Percentiles rank a stretch among this genome's conserved stretches.
Conservation (phyloP, 208 protist genomes). For the Herpetomonas muscarum region DNA sequence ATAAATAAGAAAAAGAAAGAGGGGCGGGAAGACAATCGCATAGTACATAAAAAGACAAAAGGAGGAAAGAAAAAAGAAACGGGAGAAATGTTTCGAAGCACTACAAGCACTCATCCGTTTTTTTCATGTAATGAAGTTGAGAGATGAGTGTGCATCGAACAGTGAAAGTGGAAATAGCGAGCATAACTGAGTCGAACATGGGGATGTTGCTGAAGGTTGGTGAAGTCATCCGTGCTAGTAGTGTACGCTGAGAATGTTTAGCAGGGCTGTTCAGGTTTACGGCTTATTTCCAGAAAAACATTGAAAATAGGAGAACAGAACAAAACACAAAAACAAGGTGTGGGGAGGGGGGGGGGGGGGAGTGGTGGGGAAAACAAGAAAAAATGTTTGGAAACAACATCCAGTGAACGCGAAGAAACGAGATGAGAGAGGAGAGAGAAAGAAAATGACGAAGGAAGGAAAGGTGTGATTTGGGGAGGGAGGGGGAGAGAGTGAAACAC, state of each 20-base stretch:
- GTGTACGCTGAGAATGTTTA: no score
- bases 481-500: no score
- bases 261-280: no score
- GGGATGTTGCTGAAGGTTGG: neutral
- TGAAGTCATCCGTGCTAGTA: no score
- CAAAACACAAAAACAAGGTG: neutral
- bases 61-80: constrained; percentile 7
- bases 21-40: constrained; percentile 5
- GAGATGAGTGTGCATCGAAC: neutral
- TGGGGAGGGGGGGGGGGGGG: neutral
- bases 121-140: neutral
- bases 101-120: neutral
- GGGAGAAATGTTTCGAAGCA: no score
- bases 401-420: constrained; percentile 4
- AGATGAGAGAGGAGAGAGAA: no score
- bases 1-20: constrained; percentile 4
- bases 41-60: constrained; percentile 10
- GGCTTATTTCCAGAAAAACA: neutral
- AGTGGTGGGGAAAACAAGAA: neutral
- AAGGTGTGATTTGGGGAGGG: neutral
- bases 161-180: constrained; percentile 5
- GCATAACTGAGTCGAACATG: no score
- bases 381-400: neutral
- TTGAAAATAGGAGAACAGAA: constrained; percentile 4
- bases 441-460: neutral